These are phyloP conservation scores for Podaxis rugospora DNA, from an alignment of 768 basidiomycete species.

Conservation along the genomic window DNA sequence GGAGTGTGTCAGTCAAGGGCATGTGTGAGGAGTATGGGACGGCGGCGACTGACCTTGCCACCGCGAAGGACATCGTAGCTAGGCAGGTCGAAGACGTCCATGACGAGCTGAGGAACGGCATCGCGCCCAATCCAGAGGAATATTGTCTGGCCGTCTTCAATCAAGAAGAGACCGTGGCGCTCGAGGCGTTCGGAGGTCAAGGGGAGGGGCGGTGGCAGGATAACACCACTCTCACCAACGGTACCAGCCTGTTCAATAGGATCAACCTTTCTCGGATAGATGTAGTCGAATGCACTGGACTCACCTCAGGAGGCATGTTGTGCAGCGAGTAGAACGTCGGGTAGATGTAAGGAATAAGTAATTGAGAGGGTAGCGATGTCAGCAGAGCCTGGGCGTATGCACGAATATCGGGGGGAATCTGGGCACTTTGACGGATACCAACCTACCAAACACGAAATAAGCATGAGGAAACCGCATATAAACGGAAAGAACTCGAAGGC, in stretches of 20 bases:
- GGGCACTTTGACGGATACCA: slow-evolving; percentile 91
- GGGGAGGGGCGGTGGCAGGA: slow-evolving; percentile 78
- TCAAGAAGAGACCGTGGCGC: slow-evolving; percentile 91
- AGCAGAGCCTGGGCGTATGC: slow-evolving; percentile 93
- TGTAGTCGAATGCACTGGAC: slow-evolving; percentile 14
- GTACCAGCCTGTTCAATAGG: slow-evolving; percentile 69
- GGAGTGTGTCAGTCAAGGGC: neutral
- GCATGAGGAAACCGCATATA: neutral
- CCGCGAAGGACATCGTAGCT: slow-evolving; percentile 86
- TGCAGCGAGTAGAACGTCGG: slow-evolving; percentile 95
- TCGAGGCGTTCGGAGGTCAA: slow-evolving; percentile 94
- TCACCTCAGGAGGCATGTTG: slow-evolving; percentile 90
- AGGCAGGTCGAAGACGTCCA: slow-evolving; percentile 91
- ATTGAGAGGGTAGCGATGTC: slow-evolving; percentile 86
- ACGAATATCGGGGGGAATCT: slow-evolving; percentile 94
- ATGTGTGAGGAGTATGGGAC: neutral
- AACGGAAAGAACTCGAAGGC: slow-evolving; percentile 17
- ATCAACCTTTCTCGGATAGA: slow-evolving; percentile 10
- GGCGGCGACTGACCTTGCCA: slow-evolving; percentile 67
- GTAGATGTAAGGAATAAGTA: slow-evolving; percentile 90
- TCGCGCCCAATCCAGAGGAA: slow-evolving; percentile 99
- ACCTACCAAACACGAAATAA: slow-evolving; percentile 45
- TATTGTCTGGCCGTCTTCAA: slow-evolving; percentile 96
- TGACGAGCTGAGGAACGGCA: slow-evolving; percentile 90
- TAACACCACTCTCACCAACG: slow-evolving; percentile 82